Percentiles rank a stretch among this genome's conserved stretches.
Conservation (phyloP, 2,329 filamentous ascomycete species). For the Arthroderma uncinatum region DNA sequence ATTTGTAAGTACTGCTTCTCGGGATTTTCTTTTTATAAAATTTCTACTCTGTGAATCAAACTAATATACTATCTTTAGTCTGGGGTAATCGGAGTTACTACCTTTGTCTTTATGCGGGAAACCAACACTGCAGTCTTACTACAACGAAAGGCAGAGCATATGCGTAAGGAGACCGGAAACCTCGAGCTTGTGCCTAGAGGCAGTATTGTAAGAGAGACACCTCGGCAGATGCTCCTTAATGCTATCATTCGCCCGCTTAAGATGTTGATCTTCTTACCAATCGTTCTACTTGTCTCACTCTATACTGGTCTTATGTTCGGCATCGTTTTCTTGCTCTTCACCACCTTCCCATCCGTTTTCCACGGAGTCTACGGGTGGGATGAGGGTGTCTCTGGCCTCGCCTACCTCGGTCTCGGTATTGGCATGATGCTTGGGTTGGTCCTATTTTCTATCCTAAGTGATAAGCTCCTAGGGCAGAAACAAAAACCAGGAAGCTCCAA, state of each 20-base stretch:
- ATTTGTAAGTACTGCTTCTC: background rate
- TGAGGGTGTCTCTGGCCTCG: slow-evolving; percentile 36
- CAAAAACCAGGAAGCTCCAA: too few species aligned
- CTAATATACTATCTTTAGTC: background rate
- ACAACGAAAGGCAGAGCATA: slow-evolving; percentile 38
- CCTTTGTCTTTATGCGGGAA: slow-evolving; percentile 27
- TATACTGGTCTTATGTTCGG: slow-evolving; percentile 45
- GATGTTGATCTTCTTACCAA: slow-evolving; percentile 43
- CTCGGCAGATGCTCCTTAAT: slow-evolving; percentile 28
- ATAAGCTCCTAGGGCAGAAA: background rate
- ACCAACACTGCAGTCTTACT: slow-evolving; percentile 51
- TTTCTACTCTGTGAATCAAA: too few species aligned
- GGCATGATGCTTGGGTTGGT: slow-evolving; percentile 19
- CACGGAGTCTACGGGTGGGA: slow-evolving; percentile 39
- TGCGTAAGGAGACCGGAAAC: slow-evolving; percentile 29
- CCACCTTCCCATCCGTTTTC: slow-evolving; percentile 44
- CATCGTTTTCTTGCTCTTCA: slow-evolving; percentile 46
- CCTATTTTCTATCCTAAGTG: background rate
- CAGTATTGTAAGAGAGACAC: slow-evolving; percentile 26
- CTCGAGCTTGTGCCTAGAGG: slow-evolving; percentile 23
- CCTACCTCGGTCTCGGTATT: slow-evolving; percentile 41
- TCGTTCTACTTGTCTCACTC: slow-evolving; percentile 42
- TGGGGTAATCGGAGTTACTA: background rate
- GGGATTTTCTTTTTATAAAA: too few species aligned
- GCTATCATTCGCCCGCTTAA: slow-evolving; percentile 42